phyloP scores from a whole-genome alignment of 2,329 filamentous ascomycete genomes.

The Colletotrichum graminicola region DNA sequence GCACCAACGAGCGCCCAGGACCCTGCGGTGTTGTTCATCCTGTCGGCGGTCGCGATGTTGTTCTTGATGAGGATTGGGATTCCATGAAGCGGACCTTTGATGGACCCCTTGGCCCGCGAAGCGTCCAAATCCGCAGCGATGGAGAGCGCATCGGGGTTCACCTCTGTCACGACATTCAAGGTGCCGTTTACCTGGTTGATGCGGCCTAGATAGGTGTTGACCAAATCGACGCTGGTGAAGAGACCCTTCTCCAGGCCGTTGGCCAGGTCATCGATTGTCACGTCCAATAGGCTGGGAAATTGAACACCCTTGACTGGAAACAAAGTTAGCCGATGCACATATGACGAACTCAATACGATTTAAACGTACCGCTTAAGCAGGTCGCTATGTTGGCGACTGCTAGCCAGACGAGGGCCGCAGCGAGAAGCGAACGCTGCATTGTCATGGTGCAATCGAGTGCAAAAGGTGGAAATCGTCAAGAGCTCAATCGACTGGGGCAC shows the following conservation, averaged over 20 bases:
- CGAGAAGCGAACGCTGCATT: neutral
- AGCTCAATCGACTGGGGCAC: neutral
- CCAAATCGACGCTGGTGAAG: constrained; percentile 54
- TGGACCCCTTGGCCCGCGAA: constrained; percentile 46
- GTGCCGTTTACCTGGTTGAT: constrained; percentile 46
- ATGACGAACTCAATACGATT: neutral
- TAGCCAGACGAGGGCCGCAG: constrained; percentile 26
- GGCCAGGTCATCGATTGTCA: constrained; percentile 51
- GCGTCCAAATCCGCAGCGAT: constrained; percentile 50
- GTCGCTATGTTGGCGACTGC: constrained; percentile 11
- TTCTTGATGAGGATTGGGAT: constrained; percentile 75
- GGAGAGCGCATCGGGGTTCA: constrained; percentile 52
- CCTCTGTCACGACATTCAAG: constrained; percentile 51
- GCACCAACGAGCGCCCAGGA: constrained; percentile 70
- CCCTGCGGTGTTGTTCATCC: constrained; percentile 71
- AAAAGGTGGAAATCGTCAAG: too few species aligned
- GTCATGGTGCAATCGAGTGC: neutral
- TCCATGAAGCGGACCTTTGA: constrained; percentile 67
- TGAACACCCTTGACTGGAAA: constrained; percentile 24
- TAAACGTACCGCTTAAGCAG: constrained; percentile 28
- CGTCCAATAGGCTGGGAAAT: constrained; percentile 51
- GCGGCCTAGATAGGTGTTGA: constrained; percentile 47
- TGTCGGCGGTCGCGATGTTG: constrained; percentile 72
- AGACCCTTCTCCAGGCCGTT: constrained; percentile 48
- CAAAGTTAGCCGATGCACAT: constrained; percentile 1